Conservation (phyloP, 164 flowering plant genomes). For the Vitis amurensis region DNA sequence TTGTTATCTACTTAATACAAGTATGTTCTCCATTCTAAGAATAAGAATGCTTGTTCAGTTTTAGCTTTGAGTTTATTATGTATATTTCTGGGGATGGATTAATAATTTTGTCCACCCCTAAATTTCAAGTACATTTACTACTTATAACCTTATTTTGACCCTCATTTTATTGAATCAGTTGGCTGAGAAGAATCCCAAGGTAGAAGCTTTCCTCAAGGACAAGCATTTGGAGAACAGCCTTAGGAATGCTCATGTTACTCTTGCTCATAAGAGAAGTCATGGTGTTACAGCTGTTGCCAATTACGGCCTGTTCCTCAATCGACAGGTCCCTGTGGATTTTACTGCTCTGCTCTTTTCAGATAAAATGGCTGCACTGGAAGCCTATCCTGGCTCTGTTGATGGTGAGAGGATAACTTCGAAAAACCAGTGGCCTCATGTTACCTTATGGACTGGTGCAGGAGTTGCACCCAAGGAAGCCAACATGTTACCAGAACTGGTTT, state of each 20-base stretch:
- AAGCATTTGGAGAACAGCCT: conserved; percentile 47
- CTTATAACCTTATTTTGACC: too few relatives aligned
- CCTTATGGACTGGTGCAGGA: conserved; percentile 83
- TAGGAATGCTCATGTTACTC: conserved; percentile 77
- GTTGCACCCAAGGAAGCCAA: conserved; percentile 80
- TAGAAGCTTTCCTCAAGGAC: conserved; percentile 52
- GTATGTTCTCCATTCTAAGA: too few relatives aligned
- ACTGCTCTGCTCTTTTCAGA: conserved; percentile 67
- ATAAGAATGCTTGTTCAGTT: too few relatives aligned
- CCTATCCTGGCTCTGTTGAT: conserved; percentile 56
- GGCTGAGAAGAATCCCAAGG: conserved; percentile 39
- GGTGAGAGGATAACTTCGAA: conserved; percentile 69
- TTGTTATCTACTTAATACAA: too few relatives aligned
- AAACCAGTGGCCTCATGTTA: conserved; percentile 93
- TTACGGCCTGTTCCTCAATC: conserved; percentile 57
- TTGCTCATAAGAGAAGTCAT: conserved; percentile 92
- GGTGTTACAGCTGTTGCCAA: conserved; percentile 85
- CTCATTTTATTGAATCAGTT: conserved; percentile 36
- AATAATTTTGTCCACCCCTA: background rate
- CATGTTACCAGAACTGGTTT: conserved; percentile 50
- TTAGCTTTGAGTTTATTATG: too few relatives aligned
- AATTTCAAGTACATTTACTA: background rate
- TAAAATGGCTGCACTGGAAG: conserved; percentile 78
- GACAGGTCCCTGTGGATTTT: conserved; percentile 60
- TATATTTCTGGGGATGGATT: too few relatives aligned